Percentiles rank a stretch among this genome's conserved stretches.
These are phyloP conservation scores for Globisporangium cystogenes DNA, from an alignment of 352 stramenopile genomes.

Conservation along the genomic window DNA sequence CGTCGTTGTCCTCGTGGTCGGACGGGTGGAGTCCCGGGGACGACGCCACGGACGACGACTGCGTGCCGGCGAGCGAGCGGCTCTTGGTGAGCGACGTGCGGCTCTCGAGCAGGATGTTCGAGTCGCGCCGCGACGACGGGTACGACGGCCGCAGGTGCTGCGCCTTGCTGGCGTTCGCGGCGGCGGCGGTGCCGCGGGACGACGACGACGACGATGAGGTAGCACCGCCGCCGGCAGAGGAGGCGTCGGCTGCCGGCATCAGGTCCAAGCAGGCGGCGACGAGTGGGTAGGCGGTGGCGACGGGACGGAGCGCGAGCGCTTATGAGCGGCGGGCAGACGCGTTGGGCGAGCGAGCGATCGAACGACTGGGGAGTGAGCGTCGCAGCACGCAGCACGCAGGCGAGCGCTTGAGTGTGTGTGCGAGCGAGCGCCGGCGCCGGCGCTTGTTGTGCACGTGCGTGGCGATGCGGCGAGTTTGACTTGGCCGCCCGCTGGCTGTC, in stretches of 20 bases:
- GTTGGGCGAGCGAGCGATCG: too few relatives aligned
- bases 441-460: neutral
- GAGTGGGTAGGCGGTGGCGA: neutral
- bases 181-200: neutral
- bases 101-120: conserved; percentile 25
- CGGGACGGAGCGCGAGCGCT: neutral
- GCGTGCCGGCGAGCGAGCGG: conserved; percentile 9
- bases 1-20: conserved; percentile 10
- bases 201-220: too few relatives aligned
- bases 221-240: neutral
- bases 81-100: conserved; percentile 61
- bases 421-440: too few relatives aligned
- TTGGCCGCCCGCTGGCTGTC: too few relatives aligned
- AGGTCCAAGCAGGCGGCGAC: too few relatives aligned
- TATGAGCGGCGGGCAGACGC: neutral
- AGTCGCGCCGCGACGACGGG: conserved; percentile 13
- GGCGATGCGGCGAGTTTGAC: neutral
- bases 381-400: too few relatives aligned
- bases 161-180: neutral
- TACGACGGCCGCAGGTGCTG: conserved; percentile 7
- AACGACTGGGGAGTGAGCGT: too few relatives aligned
- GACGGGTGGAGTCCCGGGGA: conserved; percentile 5
- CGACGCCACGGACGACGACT: conserved; percentile 14
- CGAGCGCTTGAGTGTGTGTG: too few relatives aligned
- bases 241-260: conserved; percentile 1